A percentile compares a stretch with the other conserved stretches of the same genome.
phyloP scores from a whole-genome alignment of 2,329 filamentous ascomycete genomes.

The Verticillium nonalfalfae region DNA sequence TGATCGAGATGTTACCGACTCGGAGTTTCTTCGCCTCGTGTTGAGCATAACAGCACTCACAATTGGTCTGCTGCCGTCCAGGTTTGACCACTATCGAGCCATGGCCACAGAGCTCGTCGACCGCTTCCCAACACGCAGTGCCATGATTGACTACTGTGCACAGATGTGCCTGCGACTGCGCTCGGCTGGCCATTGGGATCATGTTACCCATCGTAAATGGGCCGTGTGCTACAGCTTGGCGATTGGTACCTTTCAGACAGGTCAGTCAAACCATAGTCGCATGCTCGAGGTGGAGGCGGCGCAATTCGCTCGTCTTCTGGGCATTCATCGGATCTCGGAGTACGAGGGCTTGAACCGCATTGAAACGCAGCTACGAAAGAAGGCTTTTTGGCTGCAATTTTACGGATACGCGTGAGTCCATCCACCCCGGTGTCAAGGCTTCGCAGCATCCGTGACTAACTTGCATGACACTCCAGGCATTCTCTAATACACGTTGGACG shows the following conservation, averaged over 20 bases:
- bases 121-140: conserved; percentile 16
- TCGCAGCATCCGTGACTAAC: not conserved
- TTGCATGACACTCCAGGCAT: conserved; percentile 7
- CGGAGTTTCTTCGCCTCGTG: conserved; percentile 17
- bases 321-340: conserved; percentile 21
- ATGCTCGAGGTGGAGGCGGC: conserved; percentile 28
- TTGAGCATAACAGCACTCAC: conserved; percentile 17
- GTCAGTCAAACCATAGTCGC: conserved; percentile 24
- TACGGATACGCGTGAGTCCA: conserved; percentile 18
- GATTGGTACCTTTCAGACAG: conserved; percentile 25
- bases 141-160: conserved; percentile 18
- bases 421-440: not conserved
- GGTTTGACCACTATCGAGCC: conserved; percentile 16
- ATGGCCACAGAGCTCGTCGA: conserved; percentile 11
- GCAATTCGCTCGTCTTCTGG: conserved; percentile 24
- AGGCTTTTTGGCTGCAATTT: conserved; percentile 27
- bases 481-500: conserved; percentile 14
- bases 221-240: conserved; percentile 23
- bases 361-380: conserved; percentile 26
- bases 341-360: conserved; percentile 23
- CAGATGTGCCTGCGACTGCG: conserved; percentile 16
- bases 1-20: conserved; percentile 15
- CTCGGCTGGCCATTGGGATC: conserved; percentile 16
- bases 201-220: conserved; percentile 25
- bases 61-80: conserved; percentile 17